phyloP scores from a whole-genome alignment of 208 protist genomes.

The Trypanosoma congolense region DNA sequence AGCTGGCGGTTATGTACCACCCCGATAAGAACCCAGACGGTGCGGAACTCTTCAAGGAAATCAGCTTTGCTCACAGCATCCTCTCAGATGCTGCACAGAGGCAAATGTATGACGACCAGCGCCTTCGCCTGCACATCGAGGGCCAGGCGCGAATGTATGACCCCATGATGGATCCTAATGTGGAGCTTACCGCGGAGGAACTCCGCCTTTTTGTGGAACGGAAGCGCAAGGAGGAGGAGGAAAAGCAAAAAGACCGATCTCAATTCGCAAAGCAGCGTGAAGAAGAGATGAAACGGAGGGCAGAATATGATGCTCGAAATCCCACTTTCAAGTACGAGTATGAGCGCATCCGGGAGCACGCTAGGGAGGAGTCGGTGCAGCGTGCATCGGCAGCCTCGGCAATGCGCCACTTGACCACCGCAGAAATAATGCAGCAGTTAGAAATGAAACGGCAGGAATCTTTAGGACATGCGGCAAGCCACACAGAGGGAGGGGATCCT shows the following conservation, averaged over 20 bases:
- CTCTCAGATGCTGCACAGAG: constrained; percentile 76
- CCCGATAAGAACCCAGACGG: constrained; percentile 87
- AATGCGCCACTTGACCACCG: constrained; percentile 15
- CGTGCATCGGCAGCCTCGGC: constrained; percentile 1
- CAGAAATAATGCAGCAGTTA: constrained; percentile 16
- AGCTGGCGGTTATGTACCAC: constrained; percentile 83
- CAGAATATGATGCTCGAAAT: constrained; percentile 75
- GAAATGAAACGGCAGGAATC: constrained; percentile 13
- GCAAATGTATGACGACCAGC: constrained; percentile 66
- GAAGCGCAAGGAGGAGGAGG: constrained; percentile 40
- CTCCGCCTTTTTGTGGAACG: constrained; percentile 79
- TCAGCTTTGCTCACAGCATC: constrained; percentile 81
- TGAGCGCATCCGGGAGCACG: constrained; percentile 37
- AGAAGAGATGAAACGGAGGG: constrained; percentile 76
- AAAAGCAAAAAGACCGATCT: constrained; percentile 29
- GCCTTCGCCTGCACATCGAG: constrained; percentile 58
- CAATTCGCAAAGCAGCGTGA: constrained; percentile 72
- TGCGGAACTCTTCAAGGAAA: constrained; percentile 77
- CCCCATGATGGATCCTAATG: constrained; percentile 77
- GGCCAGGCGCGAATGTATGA: constrained; percentile 57
- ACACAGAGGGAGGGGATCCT: neutral
- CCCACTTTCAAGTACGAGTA: constrained; percentile 68
- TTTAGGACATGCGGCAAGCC: neutral
- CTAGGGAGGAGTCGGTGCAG: constrained; percentile 15
- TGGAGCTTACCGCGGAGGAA: constrained; percentile 71